phyloP scores from a whole-genome alignment of 108 stramenopile genomes.

The Licmophora abbreviata region DNA sequence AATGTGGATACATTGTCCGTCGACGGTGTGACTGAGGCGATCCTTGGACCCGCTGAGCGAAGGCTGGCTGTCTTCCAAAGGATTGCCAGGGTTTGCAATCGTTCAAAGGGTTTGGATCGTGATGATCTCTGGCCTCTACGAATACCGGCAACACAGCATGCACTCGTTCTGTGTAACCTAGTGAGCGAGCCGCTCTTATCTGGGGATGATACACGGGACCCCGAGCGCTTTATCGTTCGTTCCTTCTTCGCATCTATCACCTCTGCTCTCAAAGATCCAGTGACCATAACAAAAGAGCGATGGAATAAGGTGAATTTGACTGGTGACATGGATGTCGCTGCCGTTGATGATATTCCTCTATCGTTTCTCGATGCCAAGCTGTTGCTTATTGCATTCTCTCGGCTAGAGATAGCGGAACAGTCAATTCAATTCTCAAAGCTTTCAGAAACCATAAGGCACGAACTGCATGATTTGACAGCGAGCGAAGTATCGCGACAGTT shows the following conservation, averaged over 20 bases:
- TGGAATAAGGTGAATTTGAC: background rate
- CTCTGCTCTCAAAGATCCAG: conserved; percentile 7
- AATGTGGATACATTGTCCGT: background rate
- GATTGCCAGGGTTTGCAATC: conserved; percentile 2
- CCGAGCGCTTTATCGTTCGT: conserved; percentile 21
- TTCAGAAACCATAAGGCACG: conserved; percentile 13
- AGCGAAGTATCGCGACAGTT: conserved; percentile 4
- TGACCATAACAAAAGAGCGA: conserved; percentile 4
- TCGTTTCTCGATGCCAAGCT: conserved; percentile 36
- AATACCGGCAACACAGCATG: conserved; percentile 42
- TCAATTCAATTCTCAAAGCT: conserved; percentile 21
- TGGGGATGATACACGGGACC: conserved; percentile 7
- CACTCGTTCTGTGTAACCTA: conserved; percentile 43
- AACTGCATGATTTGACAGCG: conserved; percentile 6
- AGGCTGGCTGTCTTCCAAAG: conserved; percentile 17
- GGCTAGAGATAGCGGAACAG: conserved; percentile 29
- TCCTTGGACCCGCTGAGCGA: conserved; percentile 3
- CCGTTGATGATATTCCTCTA: conserved; percentile 21
- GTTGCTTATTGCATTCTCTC: conserved; percentile 37
- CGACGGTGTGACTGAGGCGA: background rate
- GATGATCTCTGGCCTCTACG: conserved; percentile 16
- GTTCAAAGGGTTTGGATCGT: background rate
- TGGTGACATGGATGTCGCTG: background rate
- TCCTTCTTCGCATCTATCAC: conserved; percentile 17
- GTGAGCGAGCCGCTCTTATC: conserved; percentile 9